These are phyloP conservation scores for Gossypioides kirkii DNA, from an alignment of 345 rosid species.

Conservation along the genomic window DNA sequence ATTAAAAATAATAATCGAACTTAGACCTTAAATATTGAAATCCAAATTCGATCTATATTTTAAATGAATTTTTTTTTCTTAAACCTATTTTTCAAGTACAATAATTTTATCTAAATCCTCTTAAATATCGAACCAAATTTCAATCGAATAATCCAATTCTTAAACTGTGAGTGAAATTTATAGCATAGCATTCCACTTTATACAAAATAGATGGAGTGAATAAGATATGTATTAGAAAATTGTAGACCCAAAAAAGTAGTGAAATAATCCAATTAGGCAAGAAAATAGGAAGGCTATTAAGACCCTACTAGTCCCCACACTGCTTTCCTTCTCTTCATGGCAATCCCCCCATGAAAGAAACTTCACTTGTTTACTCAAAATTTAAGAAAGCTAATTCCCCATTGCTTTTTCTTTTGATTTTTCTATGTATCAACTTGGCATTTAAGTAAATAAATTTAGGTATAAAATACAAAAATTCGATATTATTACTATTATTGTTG, in stretches of 20 bases:
- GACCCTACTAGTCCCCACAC: constrained; percentile 28
- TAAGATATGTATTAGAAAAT: background rate
- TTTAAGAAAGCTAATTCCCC: constrained; percentile 19
- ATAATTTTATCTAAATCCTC: too few relatives aligned
- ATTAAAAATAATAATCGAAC: too few relatives aligned
- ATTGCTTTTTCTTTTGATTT: background rate
- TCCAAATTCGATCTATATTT: too few relatives aligned
- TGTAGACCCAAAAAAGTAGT: background rate
- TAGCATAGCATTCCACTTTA: background rate
- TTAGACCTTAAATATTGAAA: accelerated
- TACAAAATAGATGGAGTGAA: constrained; percentile 7
- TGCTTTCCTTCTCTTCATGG: constrained; percentile 52
- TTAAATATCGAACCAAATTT: too few relatives aligned
- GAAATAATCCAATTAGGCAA: constrained; percentile 7
- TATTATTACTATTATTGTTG: too few relatives aligned
- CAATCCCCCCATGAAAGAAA: constrained; percentile 43
- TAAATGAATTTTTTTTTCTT: too few relatives aligned
- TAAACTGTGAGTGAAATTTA: too few relatives aligned
- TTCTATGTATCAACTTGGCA: background rate
- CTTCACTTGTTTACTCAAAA: constrained; percentile 34
- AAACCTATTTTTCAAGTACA: too few relatives aligned
- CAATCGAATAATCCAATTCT: too few relatives aligned
- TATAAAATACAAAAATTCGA: too few relatives aligned
- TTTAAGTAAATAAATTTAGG: background rate
- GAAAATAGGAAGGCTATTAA: constrained; percentile 7